These are phyloP conservation scores for Aspergillus bombycis DNA, from an alignment of 2,329 filamentous ascomycete species.

Conservation along the genomic window DNA sequence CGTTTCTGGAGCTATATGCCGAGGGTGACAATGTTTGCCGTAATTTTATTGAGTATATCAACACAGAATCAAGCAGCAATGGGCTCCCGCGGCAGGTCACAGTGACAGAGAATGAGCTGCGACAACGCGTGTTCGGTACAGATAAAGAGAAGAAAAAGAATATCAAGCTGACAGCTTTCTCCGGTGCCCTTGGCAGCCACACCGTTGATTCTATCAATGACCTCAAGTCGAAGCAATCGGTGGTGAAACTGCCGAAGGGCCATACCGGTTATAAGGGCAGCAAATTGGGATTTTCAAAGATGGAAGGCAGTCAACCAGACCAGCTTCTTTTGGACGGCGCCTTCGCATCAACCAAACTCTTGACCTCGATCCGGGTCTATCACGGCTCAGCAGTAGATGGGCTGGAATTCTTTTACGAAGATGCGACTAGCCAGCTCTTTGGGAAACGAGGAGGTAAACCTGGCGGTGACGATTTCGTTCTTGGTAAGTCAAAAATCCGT, in stretches of 20 bases:
- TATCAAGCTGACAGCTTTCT: slow-evolving; percentile 74
- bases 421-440: slow-evolving; percentile 81
- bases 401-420: slow-evolving; percentile 90
- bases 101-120: slow-evolving; percentile 74
- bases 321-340: slow-evolving; percentile 76
- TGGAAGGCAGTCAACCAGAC: slow-evolving; percentile 69
- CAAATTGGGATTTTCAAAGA: slow-evolving; percentile 71
- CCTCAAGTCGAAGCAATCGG: slow-evolving; percentile 71
- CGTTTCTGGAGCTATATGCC: slow-evolving; percentile 79
- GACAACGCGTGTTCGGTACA: slow-evolving; percentile 68
- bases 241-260: slow-evolving; percentile 74
- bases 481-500: slow-evolving; percentile 62
- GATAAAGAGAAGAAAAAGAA: slow-evolving; percentile 68
- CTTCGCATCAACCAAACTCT: slow-evolving; percentile 68
- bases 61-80: slow-evolving; percentile 60
- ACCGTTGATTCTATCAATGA: slow-evolving; percentile 76
- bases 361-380: slow-evolving; percentile 76
- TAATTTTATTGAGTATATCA: slow-evolving; percentile 78
- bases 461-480: slow-evolving; percentile 72
- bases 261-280: slow-evolving; percentile 76
- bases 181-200: slow-evolving; percentile 72
- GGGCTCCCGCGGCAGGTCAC: slow-evolving; percentile 70
- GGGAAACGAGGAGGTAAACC: slow-evolving; percentile 75
- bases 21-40: slow-evolving; percentile 82
- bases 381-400: slow-evolving; percentile 79